phyloP scores from a whole-genome alignment of 1,284 basidiomycete genomes.

The Leccinum olivaceoglutinosum region DNA sequence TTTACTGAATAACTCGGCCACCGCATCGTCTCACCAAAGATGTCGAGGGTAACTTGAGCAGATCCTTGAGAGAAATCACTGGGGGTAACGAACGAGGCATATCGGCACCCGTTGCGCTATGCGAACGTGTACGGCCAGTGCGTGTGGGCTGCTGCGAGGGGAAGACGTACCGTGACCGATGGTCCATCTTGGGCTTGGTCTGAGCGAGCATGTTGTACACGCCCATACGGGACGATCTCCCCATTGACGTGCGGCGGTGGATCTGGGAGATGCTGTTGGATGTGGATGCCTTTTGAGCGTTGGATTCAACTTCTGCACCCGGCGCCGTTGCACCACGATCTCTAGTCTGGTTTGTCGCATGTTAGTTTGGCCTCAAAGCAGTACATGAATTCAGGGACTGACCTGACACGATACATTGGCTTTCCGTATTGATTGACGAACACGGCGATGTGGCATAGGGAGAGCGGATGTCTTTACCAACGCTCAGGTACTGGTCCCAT shows the following conservation, averaged over 20 bases:
- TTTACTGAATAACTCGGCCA: no score
- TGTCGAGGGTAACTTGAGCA: no score
- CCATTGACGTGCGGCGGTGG: conserved; percentile 16
- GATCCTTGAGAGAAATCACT: background rate
- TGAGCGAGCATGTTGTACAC: conserved; percentile 56
- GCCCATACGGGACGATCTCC: conserved; percentile 56
- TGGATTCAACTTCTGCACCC: conserved; percentile 32
- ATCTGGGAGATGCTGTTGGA: conserved; percentile 19
- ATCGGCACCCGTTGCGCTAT: conserved; percentile 73
- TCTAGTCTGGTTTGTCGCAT: conserved; percentile 29
- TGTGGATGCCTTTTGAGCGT: conserved; percentile 29
- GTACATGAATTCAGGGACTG: conserved; percentile 25
- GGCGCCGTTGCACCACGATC: conserved; percentile 53
- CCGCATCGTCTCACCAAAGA: no score
- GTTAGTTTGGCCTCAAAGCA: conserved; percentile 5
- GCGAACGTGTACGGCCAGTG: conserved; percentile 62
- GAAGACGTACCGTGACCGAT: conserved; percentile 5
- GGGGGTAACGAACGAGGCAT: conserved; percentile 37
- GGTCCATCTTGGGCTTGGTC: conserved; percentile 41
- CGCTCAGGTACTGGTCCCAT: conserved; percentile 63
- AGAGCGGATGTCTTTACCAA: conserved; percentile 62
- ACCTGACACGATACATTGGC: conserved; percentile 71
- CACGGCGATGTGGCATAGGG: conserved; percentile 69
- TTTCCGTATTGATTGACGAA: conserved; percentile 74
- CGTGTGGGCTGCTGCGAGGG: conserved; percentile 24